These are phyloP conservation scores for Hyaloperonospora arabidopsidis DNA, from an alignment of 352 stramenopile genomes.

Conservation along the genomic window DNA sequence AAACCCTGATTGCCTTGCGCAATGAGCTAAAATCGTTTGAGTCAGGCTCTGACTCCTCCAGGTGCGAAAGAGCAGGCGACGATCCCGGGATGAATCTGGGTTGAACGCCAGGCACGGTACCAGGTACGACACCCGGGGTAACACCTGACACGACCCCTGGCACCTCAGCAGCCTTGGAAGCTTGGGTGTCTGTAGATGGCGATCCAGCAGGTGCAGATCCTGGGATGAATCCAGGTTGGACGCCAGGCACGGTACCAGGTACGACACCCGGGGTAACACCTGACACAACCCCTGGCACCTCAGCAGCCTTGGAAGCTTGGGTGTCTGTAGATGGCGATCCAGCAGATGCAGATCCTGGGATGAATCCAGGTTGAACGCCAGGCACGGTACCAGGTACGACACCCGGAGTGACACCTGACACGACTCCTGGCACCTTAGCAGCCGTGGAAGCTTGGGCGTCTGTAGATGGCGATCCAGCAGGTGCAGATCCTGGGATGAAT, in stretches of 20 bases:
- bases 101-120: constrained; percentile 8
- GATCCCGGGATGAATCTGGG: constrained; percentile 3
- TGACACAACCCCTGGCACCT: constrained; percentile 13
- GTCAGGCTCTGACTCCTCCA: constrained; percentile 6
- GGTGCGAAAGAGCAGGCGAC: constrained; percentile 9
- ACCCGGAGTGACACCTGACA: constrained; percentile 6
- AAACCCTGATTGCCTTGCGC: constrained; percentile 26
- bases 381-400: constrained; percentile 13
- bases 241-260: constrained; percentile 6
- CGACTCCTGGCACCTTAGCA: constrained; percentile 11
- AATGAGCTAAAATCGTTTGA: constrained; percentile 16
- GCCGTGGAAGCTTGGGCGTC: too few species aligned
- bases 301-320: too few species aligned
- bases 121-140: neutral
- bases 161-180: neutral
- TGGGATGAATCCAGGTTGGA: constrained; percentile 6
- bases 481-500: neutral
- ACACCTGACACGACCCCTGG: constrained; percentile 6
- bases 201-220: too few species aligned
- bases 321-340: neutral
- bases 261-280: constrained; percentile 1
- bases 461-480: neutral
- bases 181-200: neutral
- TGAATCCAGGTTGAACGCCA: constrained; percentile 8
- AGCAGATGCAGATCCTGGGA: constrained; percentile 1